A percentile compares a stretch with the other conserved stretches of the same genome.
Evolutionary conservation across 768 basidiomycete species (phyloP).

Genomic region (Mycena polygramma): DNA sequence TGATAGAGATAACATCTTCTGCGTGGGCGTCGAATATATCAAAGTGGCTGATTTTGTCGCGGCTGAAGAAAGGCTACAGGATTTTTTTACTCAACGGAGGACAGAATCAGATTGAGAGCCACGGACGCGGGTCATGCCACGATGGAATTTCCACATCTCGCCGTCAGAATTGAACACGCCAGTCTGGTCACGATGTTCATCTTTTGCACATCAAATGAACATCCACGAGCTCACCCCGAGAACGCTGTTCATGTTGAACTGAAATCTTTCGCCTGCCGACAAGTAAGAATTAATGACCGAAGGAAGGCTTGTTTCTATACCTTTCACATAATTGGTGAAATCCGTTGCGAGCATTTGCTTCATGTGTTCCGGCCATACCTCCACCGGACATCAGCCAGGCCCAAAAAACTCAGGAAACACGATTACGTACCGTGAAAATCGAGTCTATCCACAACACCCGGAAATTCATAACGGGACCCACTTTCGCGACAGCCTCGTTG

Average conservation of each 20-base stretch:
- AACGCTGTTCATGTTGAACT: conserved; percentile 24
- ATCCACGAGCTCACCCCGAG: conserved; percentile 25
- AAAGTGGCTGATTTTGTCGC: conserved; percentile 66
- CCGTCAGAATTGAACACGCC: conserved; percentile 75
- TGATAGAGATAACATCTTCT: conserved; percentile 56
- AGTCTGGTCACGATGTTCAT: conserved; percentile 37
- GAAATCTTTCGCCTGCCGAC: conserved; percentile 40
- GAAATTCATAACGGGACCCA: too few species aligned
- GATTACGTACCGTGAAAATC: too few species aligned
- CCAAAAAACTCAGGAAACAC: too few species aligned
- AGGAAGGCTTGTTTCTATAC: conserved; percentile 14
- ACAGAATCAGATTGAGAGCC: not conserved
- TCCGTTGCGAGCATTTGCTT: too few species aligned
- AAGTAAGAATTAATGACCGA: not conserved
- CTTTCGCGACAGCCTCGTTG: too few species aligned
- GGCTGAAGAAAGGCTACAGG: conserved; percentile 72
- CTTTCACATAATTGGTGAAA: conserved; percentile 37
- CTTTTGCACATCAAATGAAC: not conserved
- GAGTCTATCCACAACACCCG: too few species aligned
- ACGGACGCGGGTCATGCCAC: conserved; percentile 35
- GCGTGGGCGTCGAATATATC: conserved; percentile 68
- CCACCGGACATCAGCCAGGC: too few species aligned
- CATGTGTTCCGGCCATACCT: too few species aligned
- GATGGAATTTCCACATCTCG: conserved; percentile 69
- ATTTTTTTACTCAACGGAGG: not conserved